These are phyloP conservation scores for Cladobotryum protrusum DNA, from an alignment of 2,329 filamentous ascomycete genomes.

Conservation along the genomic window DNA sequence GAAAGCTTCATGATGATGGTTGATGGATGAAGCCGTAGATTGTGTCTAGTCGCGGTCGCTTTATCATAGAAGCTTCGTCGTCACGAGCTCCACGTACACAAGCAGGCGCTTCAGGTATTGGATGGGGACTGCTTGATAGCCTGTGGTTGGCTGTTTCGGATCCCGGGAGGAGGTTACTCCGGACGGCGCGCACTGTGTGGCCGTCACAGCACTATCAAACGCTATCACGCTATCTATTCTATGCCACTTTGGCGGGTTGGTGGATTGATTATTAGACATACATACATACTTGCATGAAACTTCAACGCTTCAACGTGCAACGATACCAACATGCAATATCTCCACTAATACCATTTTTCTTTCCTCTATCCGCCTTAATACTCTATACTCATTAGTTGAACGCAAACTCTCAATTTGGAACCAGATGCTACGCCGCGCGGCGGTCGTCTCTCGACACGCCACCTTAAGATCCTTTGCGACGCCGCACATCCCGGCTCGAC, in stretches of 20 bases:
- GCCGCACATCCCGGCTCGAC: constrained; percentile 18
- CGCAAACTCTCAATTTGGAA: background rate
- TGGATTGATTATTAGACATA: too few relatives aligned
- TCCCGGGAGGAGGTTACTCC: constrained; percentile 24
- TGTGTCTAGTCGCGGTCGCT: constrained; percentile 18
- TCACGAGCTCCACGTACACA: constrained; percentile 22
- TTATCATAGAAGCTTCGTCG: constrained; percentile 19
- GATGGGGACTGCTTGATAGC: background rate
- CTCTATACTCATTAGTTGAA: background rate
- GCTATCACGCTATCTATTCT: too few relatives aligned
- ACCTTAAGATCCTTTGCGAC: constrained; percentile 15
- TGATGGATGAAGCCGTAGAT: constrained; percentile 27
- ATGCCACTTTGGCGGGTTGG: too few relatives aligned
- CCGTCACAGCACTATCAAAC: too few relatives aligned
- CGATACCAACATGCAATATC: background rate
- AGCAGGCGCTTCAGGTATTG: constrained; percentile 5
- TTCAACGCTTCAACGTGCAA: too few relatives aligned
- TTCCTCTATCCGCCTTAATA: background rate
- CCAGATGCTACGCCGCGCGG: constrained; percentile 18
- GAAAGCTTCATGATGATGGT: constrained; percentile 37
- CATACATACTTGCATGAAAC: too few relatives aligned
- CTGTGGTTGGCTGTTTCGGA: constrained; percentile 22
- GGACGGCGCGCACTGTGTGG: constrained; percentile 16
- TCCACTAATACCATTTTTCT: background rate
- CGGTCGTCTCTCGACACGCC: constrained; percentile 17